Evolutionary conservation across 345 rosid genomes (phyloP), one percentile per base, ranked within the genome.

Genomic region (Gossypium thurberi): DNA sequence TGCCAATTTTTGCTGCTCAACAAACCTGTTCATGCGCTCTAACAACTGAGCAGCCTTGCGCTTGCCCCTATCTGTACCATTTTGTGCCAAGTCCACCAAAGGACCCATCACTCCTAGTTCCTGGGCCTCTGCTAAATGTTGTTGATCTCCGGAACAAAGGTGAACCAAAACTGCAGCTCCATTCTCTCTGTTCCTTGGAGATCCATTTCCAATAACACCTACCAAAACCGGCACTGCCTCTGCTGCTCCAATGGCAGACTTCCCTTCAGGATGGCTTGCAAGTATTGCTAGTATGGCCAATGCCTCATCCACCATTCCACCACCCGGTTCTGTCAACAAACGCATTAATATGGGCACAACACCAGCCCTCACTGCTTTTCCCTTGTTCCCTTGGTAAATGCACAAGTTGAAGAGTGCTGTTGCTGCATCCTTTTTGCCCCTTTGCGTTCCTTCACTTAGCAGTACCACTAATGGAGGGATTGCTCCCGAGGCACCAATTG

Each of bases 391-490:
- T 82, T 92, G 99, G 83, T 86, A 95, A 40, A 95, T 95, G 79
- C 98, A 92, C 82, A 94, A 81, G 82, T 94, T 94, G 84, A 94
- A 94, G 20, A 94, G 90, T 33, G 98, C 98, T 26, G 98, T 94
- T 1, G 98, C 98, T 10, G 98, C 98, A 70, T 94, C 98, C 81
- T 94, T 94, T 85, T 90, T 94, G 62, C 98, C 98, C 76, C 98
- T 83, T 61, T 84, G 98, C n/a, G 96, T 89, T 4, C 98, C 98
- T 85, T 92, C 96, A 7, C 84, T 82, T 18, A 94, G 87, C 43
- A 94, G 85, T 10, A 87, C 83, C 60, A 92, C 98, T 1, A 94
- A 93, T 1, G 96, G 98, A 0, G 91, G 89, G 65, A 94, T 94
- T 25, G 98, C 98, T 55, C 98, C 98, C 10, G 85, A 81, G 50